phyloP scores from a whole-genome alignment of 345 rosid genomes.

The Corchorus capsularis region DNA sequence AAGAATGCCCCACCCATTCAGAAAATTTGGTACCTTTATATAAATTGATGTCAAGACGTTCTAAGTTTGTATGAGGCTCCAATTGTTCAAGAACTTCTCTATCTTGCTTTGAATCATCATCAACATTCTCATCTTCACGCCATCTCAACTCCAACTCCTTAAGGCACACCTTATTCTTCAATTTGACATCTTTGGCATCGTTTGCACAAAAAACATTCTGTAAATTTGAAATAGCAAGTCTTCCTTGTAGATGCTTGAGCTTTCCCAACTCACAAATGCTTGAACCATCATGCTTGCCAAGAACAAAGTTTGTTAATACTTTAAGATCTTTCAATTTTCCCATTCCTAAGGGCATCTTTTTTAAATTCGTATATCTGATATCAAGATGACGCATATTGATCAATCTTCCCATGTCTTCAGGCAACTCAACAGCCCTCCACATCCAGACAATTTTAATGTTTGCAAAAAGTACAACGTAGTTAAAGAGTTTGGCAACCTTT shows the following conservation, averaged over 20 bases:
- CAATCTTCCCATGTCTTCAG: background rate
- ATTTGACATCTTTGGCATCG: constrained; percentile 9
- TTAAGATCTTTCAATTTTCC: constrained; percentile 33
- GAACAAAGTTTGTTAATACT: constrained; percentile 38
- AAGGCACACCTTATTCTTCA: background rate
- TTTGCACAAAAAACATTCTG: constrained; percentile 16
- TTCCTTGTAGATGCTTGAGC: constrained; percentile 32
- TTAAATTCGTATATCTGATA: constrained; percentile 23
- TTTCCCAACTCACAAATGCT: constrained; percentile 38
- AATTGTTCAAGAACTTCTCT: too few species aligned
- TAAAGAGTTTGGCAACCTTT: background rate
- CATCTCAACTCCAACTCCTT: background rate
- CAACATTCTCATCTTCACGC: background rate
- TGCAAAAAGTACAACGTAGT: too few species aligned
- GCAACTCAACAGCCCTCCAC: too few species aligned
- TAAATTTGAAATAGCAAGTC: constrained; percentile 40
- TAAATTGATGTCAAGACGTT: too few species aligned
- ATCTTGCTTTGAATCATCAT: too few species aligned
- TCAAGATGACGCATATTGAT: constrained; percentile 41
- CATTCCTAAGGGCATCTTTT: constrained; percentile 41
- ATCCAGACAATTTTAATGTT: too few species aligned
- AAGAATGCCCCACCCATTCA: too few species aligned
- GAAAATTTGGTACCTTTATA: too few species aligned
- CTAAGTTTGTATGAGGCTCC: too few species aligned
- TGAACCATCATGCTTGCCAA: constrained; percentile 33